Evolutionary conservation across 208 protist genomes (phyloP), one percentile per base, ranked within the genome.

Genomic region (Leishmania major): DNA sequence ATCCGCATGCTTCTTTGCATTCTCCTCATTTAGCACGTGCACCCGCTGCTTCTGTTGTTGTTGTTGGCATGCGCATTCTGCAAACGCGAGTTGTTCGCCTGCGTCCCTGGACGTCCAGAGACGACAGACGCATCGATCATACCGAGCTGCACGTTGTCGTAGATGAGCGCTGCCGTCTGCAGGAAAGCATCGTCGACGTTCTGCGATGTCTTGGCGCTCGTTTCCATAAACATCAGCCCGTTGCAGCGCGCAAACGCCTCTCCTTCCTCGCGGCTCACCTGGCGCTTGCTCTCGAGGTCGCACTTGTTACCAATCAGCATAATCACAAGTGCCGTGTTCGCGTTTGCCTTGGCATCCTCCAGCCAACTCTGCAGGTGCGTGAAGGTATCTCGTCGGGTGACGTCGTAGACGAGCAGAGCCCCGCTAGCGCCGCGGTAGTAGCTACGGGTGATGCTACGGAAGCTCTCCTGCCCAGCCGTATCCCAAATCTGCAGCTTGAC

Each of bases 241-340:
- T 99, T 91, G 77, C 99, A 92, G 10, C 89, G 87, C 10, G 99
- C 99, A 89, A 99, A 99, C 25, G 83, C 80, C 86, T 98, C 91
- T 31, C 98, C 99, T 83, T 99, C 99, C 82, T 99, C 98, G 0
- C 83, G 84, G 11, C 89, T 93, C 47, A 99, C 98, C 67, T 98
- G 95, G 11, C 99, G 92, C 88, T 92, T 95, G 53, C 76, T 88
- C 45, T 99, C 97, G 3, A 99, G 84, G 83, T 99, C 99, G 79
- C 96, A 97, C 87, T 99, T 99, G 94, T 99, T 99, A 60, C 99
- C 99, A 78, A 99, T 99, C 3, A 99, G 92, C 96, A 99, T 99
- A 81, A 99, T 99, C 15, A 99, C 96, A 85, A 99, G 99, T 72
- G 99, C 96, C 11, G 91, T 95, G 85, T 98, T 98, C 3, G 98